Conservation (phyloP, 179 eudicot species). For the Beta corolliflora region DNA sequence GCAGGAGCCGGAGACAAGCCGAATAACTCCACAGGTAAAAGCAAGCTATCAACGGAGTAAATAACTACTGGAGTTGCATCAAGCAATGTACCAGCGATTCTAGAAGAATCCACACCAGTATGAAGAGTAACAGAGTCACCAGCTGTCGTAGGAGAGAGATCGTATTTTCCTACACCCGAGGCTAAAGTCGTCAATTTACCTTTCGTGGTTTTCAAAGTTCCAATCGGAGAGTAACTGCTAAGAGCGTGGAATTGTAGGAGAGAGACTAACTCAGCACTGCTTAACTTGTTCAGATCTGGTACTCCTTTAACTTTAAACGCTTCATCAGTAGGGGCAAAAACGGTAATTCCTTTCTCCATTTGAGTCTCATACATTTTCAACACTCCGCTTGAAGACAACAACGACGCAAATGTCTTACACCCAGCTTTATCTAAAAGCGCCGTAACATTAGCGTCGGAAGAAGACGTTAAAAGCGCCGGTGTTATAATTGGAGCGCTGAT, state of each 20-base stretch:
- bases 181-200: constrained; percentile 54
- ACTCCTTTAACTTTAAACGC: constrained; percentile 59
- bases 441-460: constrained; percentile 53
- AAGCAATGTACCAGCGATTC: constrained; percentile 56
- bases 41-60: constrained; percentile 64
- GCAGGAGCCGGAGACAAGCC: constrained; percentile 64
- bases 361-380: constrained; percentile 49
- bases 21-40: constrained; percentile 63
- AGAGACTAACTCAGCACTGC: constrained; percentile 60
- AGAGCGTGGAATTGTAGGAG: constrained; percentile 72
- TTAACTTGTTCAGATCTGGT: constrained; percentile 59
- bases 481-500: constrained; percentile 60
- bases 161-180: constrained; percentile 59
- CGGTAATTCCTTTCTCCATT: constrained; percentile 52
- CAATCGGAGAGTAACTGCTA: constrained; percentile 56
- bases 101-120: constrained; percentile 59
- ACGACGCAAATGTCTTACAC: constrained; percentile 58
- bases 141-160: constrained; percentile 41
- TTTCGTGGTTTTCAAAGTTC: constrained; percentile 55
- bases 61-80: constrained; percentile 72
- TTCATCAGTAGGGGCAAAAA: constrained; percentile 79
- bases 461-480: constrained; percentile 48
- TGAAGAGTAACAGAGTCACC: constrained; percentile 71
- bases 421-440: constrained; percentile 65
- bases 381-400: constrained; percentile 47